These are phyloP conservation scores for Aureobasidium sp. DNA, from an alignment of 2,329 filamentous ascomycete species.

Conservation along the genomic window DNA sequence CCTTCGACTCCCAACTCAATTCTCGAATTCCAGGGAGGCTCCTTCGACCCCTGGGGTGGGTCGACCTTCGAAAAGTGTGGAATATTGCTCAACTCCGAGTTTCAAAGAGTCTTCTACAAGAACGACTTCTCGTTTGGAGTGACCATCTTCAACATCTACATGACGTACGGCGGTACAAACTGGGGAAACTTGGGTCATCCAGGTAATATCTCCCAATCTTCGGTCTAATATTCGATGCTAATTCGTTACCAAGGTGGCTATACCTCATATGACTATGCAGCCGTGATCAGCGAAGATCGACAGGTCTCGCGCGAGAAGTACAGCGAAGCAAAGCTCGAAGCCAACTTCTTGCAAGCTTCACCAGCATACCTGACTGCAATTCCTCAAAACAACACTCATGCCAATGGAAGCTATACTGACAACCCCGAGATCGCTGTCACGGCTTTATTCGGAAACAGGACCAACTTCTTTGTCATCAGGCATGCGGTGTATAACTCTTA, in stretches of 20 bases:
- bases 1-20: constrained; percentile 58
- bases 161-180: constrained; percentile 59
- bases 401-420: constrained; percentile 44
- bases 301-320: constrained; percentile 66
- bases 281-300: constrained; percentile 60
- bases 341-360: constrained; percentile 65
- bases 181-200: constrained; percentile 53
- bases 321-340: constrained; percentile 66
- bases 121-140: constrained; percentile 56
- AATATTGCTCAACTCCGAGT: constrained; percentile 60
- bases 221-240: too few relatives aligned
- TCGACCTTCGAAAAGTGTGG: constrained; percentile 59
- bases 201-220: constrained; percentile 14
- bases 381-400: constrained; percentile 39
- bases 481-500: constrained; percentile 57
- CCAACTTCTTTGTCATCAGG: constrained; percentile 55
- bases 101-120: constrained; percentile 58
- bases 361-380: constrained; percentile 57
- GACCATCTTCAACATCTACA: constrained; percentile 64
- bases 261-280: constrained; percentile 56
- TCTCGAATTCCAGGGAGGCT: constrained; percentile 41
- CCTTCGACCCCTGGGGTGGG: constrained; percentile 69
- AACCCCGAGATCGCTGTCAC: constrained; percentile 50
- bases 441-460: constrained; percentile 45
- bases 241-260: constrained; percentile 30